Base-by-base conservation (phyloP, 768 basidiomycete species). In the Termitomyces titanicus region DNA sequence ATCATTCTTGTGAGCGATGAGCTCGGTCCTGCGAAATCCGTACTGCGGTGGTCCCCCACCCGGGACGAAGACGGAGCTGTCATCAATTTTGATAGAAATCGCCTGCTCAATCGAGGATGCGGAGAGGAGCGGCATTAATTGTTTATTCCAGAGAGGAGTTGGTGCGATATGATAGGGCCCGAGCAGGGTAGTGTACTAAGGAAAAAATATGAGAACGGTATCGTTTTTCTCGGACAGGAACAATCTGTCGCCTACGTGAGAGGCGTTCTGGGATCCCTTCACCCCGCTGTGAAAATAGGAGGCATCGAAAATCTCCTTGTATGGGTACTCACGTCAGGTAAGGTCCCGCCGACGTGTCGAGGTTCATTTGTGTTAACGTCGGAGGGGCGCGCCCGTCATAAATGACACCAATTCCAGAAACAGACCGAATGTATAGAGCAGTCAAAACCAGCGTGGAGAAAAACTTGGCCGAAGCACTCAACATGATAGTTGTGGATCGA, bases 11-110 rank as follows among this genome's bases (percentile, higher is more conserved):
- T 79, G 74, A 0, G 82, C 80, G 53, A 85, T 82, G 54, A 86
- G 63, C 54, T 86, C 84, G 0, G 82, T 82, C 29, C 82, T 75
- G 15, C 82, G 74, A 69, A 84, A 85, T 7, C 83, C 83, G 40
- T 65, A 69, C 63, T 85, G 83, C 0, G 81, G 79, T 3, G 64
- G 57, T 0, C 67, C 69, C 15, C 76, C 68, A 3, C 82, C 83
- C 0, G 84, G 80, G 31, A 76, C 63, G 59, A 85, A 86, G 42
- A 84, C 68, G 33, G 82, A 82, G 50, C 70, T 75, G 65, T 83
- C 81, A 63, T 84, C 82, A 48, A 87, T 83, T 2, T 76, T 70
- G 50, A 81, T 70, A 29, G 76, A 73, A 49, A 85, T 68, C 0
- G 73, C 68, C 66, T 86, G 82, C 54, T 85, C 84, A 12, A 59